These are phyloP conservation scores for Carex myosuroides DNA, from an alignment of 176 grass and related monocot species.

Conservation along the genomic window DNA sequence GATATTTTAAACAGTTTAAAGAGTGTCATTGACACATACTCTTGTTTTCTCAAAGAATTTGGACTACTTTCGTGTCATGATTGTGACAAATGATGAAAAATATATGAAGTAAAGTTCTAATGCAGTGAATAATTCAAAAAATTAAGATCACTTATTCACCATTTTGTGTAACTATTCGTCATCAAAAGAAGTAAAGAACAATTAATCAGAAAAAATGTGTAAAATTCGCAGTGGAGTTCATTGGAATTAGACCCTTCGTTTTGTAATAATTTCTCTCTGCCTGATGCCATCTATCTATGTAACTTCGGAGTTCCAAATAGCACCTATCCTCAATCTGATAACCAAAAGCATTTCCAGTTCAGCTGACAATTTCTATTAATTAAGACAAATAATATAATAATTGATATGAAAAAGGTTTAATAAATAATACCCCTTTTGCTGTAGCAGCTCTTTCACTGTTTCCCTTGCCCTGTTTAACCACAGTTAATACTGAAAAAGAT, in stretches of 20 bases:
- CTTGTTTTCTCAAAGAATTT: no score
- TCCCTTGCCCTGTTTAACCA: not conserved
- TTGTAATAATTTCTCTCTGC: conserved; percentile 24
- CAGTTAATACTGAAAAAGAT: not conserved
- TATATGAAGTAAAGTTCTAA: not conserved
- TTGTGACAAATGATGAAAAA: no score
- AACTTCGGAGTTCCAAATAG: not conserved
- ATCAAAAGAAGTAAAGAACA: not conserved
- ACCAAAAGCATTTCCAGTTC: not conserved
- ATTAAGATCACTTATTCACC: not conserved
- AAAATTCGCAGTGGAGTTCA: not conserved
- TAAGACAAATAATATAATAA: not conserved
- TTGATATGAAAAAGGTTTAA: not conserved
- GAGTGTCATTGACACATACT: no score
- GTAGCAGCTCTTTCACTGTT: not conserved
- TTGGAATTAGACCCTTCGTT: conserved; percentile 6
- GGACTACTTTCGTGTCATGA: no score
- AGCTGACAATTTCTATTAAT: not conserved
- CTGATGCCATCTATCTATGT: conserved; percentile 1
- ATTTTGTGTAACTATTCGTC: not conserved
- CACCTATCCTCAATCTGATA: conserved; percentile 11
- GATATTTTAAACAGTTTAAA: no score
- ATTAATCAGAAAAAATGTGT: not conserved
- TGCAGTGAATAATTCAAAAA: not conserved
- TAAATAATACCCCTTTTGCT: not conserved